phyloP scores from a whole-genome alignment of 495 filamentous ascomycete species.

The Penicillium angulare region DNA sequence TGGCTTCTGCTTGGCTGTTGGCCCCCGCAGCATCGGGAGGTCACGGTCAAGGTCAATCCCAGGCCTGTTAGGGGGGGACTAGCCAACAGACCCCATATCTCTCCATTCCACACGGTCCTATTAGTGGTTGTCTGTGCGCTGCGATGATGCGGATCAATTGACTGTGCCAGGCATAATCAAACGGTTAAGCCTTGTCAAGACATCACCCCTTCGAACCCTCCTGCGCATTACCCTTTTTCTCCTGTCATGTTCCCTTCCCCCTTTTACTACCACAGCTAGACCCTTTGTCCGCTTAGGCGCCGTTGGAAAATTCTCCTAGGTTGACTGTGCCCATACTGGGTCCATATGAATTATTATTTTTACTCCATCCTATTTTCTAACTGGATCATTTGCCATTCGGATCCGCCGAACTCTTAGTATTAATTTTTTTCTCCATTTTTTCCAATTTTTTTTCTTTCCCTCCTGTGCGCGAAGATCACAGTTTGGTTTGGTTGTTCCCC shows the following conservation, averaged over 20 bases:
- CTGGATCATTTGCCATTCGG: not conserved
- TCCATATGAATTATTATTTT: not conserved
- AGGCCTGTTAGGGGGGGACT: not conserved
- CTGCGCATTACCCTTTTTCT: not conserved
- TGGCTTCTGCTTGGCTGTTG: not conserved
- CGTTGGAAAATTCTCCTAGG: not conserved
- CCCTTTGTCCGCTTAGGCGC: slow-evolving; percentile 1
- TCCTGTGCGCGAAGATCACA: not conserved
- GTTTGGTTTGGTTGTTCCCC: not conserved
- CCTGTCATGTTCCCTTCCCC: not conserved
- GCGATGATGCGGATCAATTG: slow-evolving; percentile 22
- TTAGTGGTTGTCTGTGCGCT: slow-evolving; percentile 26
- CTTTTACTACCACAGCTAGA: slow-evolving; percentile 3
- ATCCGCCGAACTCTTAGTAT: slow-evolving; percentile 3
- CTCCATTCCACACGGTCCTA: slow-evolving; percentile 14
- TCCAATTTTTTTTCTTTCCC: not conserved
- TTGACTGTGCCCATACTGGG: not conserved
- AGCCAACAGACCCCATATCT: slow-evolving; percentile 22
- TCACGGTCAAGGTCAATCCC: too few species aligned
- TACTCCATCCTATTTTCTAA: not conserved
- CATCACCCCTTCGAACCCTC: slow-evolving; percentile 20
- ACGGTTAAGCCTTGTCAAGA: slow-evolving; percentile 23
- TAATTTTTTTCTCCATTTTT: slow-evolving; percentile 1
- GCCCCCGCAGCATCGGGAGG: too few species aligned
- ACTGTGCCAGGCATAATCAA: slow-evolving; percentile 12